Evolutionary conservation across 306 rosid species (phyloP).

Genomic region (Acacia confusa): DNA sequence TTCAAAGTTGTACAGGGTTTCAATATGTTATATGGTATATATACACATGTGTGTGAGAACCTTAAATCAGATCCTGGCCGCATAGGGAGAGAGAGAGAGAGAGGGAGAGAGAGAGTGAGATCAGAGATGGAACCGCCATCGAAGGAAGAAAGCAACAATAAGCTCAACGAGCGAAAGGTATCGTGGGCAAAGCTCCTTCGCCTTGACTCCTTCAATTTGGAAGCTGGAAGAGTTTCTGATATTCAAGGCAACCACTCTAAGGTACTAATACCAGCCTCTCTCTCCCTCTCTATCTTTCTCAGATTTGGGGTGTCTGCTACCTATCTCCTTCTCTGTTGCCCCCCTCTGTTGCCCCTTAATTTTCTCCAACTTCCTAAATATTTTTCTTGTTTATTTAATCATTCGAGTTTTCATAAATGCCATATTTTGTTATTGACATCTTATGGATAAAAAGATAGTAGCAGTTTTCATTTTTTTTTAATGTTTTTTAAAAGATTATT

Average conservation of each 20-base stretch:
- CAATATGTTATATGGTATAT: background rate
- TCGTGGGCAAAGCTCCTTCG: constrained; percentile 81
- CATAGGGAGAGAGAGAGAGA: background rate
- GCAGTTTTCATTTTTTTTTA: too few species aligned
- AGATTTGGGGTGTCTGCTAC: too few species aligned
- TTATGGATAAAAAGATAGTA: too few species aligned
- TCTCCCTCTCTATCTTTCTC: too few species aligned
- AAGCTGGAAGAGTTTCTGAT: constrained; percentile 72
- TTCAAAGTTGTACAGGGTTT: background rate
- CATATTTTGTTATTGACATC: too few species aligned
- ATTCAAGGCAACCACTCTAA: constrained; percentile 17
- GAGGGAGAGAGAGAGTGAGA: background rate
- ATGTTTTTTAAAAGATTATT: too few species aligned
- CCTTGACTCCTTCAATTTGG: constrained; percentile 75
- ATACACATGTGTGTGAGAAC: background rate
- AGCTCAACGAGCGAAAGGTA: constrained; percentile 40
- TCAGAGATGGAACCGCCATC: background rate
- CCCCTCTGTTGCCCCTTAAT: too few species aligned
- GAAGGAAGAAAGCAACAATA: background rate
- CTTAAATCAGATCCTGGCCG: background rate
- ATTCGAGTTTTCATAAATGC: too few species aligned
- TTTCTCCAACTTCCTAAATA: too few species aligned
- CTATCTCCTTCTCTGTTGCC: too few species aligned
- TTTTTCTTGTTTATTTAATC: too few species aligned
- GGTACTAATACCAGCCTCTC: background rate